Evolutionary conservation across 225 moss, liverwort and hornwort species (phyloP), one percentile per base, ranked within the genome.

Genomic region (Bryum argenteum): DNA sequence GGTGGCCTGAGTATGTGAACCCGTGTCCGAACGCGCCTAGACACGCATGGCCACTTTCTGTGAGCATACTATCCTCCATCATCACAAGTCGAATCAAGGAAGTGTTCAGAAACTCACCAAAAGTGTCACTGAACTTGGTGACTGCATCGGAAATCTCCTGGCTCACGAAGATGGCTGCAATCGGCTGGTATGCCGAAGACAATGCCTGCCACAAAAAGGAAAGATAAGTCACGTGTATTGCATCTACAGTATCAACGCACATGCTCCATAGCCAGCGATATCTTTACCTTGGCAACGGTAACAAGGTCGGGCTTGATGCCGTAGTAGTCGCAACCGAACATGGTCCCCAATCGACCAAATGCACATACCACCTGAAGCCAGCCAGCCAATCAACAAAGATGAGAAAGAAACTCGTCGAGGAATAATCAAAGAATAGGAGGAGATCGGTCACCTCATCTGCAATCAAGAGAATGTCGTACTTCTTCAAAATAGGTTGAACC

Each of bases 391-490:
- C 60, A 55, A 63, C 15, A 69, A 63, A 24, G 26, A 57, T 37
- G 59, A 37, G 54, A 13, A 17, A 61, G 15, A 17, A 67, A 53
- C 42, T 5, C 15, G 9, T 53, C 42, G 28, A 15, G 16, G 39
- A 38, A 11, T 37, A 47, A 48, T 20, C 33, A 8, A 5, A 55
- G 21, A 17, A 2, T 57, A 8, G 47, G 33, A 33, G n/a, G 66
- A 69, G 47, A 16, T 65, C 59, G 68, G 62, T 83, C n/a, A 98
- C 97, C 98, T 98, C 98, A 75, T 98, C 98, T 54, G 88, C 98
- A 76, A 98, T 89, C 75, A 98, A 80, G 57, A 98, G 98, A 44
- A 94, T 94, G 80, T 98, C 97, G 73, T 98, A 94, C 81, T 98
- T 98, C 86, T 94, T 98, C 85, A 98, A 74, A 58, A 98, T 81